Base-by-base conservation (phyloP, 2,329 filamentous ascomycete species). In the Colletotrichum melonis region DNA sequence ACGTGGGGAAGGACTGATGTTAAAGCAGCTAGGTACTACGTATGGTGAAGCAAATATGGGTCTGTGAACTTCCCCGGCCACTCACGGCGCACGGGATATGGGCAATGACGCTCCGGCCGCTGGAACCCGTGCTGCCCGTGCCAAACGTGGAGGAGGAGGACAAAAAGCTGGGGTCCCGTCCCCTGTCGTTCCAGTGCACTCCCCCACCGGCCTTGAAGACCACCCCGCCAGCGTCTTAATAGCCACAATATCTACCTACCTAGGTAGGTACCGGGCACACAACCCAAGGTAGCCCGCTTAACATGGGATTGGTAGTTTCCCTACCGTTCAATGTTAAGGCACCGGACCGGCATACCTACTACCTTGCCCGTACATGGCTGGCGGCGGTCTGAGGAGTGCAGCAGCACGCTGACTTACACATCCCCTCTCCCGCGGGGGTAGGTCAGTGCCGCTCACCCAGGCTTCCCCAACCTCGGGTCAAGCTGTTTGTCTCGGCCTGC, bases 101-200 rank as follows among this genome's bases (percentile, higher is more conserved):
- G 32, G 42, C 26, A 59, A 28, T 42, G 26, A 26, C 35, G 62
- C 58, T 63, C 58, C 52, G 28, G 46, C 64, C 52, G 64, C 57
- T 42, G 19, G 42, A 32, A 28, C 59, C 35, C 62, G 28, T 26
- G 26, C 30, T 38, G 57, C 35, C 35, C 35, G 58, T 30, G 30
- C 32, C 52, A 70, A 73, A 69, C 70, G 67, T 73, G 70, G 70
- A 73, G 67, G 67, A 68, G 63, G 68, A 24, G 59, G 63, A 26
- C 63, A 57, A 60, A 72, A 69, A 72, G 58, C 69, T 59, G 69
- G 69, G 69, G 67, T 55, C 62, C 49, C 62, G 49, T 64, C n/a
- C 64, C 66, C 42, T 24, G 59, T 35, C 19, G 42, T 49, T 11
- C 42, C 19, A 49, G 8, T 49, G 19, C 42, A 22, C 42, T 49